phyloP scores from a whole-genome alignment of 257 asterid species.

The Lavandula angustifolia region DNA sequence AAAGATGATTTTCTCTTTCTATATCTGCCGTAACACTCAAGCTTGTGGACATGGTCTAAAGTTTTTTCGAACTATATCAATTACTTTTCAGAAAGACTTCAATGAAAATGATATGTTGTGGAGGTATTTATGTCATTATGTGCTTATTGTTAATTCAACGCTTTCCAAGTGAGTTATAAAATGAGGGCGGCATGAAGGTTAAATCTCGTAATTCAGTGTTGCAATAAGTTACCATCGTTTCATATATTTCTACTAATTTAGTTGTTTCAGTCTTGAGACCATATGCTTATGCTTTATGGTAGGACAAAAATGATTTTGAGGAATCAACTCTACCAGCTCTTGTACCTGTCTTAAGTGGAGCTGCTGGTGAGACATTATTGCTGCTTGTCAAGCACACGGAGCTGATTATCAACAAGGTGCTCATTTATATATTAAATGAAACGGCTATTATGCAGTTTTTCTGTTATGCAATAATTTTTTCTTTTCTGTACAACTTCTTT shows the following conservation, averaged over 20 bases:
- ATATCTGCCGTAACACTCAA: constrained; percentile 13
- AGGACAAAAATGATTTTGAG: constrained; percentile 97
- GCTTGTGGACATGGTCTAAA: constrained; percentile 3
- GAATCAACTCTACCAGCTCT: constrained; percentile 94
- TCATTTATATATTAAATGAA: constrained; percentile 19
- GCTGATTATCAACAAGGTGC: constrained; percentile 90
- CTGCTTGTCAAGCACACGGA: constrained; percentile 94
- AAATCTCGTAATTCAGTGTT: constrained; percentile 9
- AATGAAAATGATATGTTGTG: neutral
- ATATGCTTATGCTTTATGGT: constrained; percentile 33
- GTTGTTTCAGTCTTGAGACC: constrained; percentile 20
- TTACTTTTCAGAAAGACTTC: neutral
- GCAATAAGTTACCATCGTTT: neutral
- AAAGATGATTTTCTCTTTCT: constrained; percentile 14
- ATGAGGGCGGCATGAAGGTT: constrained; percentile 13
- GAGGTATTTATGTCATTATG: constrained; percentile 1
- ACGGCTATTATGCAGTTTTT: neutral
- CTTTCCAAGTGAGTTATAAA: constrained; percentile 11
- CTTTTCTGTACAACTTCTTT: neutral
- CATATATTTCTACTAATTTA: constrained; percentile 13
- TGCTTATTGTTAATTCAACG: constrained; percentile 6
- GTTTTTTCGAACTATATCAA: constrained; percentile 4
- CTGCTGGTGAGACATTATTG: constrained; percentile 93
- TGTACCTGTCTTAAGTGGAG: constrained; percentile 89
- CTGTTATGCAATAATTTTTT: neutral